Conservation (phyloP, 2,329 filamentous ascomycete species). For the Cladosporium austrohemisphaericum region DNA sequence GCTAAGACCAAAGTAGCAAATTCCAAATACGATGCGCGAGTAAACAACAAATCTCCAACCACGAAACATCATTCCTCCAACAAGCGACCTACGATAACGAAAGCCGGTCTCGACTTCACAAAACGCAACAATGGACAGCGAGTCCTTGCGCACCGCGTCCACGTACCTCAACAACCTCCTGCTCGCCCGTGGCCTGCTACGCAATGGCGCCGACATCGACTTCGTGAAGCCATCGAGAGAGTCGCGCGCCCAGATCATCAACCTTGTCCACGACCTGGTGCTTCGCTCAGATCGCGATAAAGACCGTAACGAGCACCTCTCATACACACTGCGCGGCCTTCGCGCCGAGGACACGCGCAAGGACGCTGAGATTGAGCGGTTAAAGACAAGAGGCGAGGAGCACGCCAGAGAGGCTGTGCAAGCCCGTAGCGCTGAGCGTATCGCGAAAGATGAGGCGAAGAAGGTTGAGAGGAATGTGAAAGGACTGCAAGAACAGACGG, state of each 20-base stretch:
- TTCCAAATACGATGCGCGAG: too few species aligned
- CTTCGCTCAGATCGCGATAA: slow-evolving; percentile 89
- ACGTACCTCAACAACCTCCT: slow-evolving; percentile 63
- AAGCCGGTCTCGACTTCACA: too few species aligned
- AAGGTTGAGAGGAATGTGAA: slow-evolving; percentile 71
- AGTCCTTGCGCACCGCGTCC: slow-evolving; percentile 58
- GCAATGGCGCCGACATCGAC: slow-evolving; percentile 69
- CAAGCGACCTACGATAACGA: too few species aligned
- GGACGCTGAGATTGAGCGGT: slow-evolving; percentile 57
- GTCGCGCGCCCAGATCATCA: slow-evolving; percentile 83
- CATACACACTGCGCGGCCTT: slow-evolving; percentile 70
- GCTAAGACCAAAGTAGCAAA: too few species aligned
- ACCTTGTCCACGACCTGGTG: slow-evolving; percentile 90
- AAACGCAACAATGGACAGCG: slow-evolving; percentile 42
- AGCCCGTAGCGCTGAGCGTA: slow-evolving; percentile 70
- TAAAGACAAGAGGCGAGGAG: slow-evolving; percentile 42
- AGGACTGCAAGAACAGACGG: slow-evolving; percentile 78
- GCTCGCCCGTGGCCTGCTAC: slow-evolving; percentile 59
- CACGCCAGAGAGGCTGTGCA: slow-evolving; percentile 65
- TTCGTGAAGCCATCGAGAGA: slow-evolving; percentile 67
- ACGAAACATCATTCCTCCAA: neutral
- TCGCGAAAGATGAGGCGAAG: slow-evolving; percentile 75
- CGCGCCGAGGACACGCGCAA: slow-evolving; percentile 73
- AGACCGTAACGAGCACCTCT: slow-evolving; percentile 79
- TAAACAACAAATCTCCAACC: too few species aligned